Evolutionary conservation across 2,329 filamentous ascomycete species (phyloP).

Genomic region (Fusarium keratoplasticum): DNA sequence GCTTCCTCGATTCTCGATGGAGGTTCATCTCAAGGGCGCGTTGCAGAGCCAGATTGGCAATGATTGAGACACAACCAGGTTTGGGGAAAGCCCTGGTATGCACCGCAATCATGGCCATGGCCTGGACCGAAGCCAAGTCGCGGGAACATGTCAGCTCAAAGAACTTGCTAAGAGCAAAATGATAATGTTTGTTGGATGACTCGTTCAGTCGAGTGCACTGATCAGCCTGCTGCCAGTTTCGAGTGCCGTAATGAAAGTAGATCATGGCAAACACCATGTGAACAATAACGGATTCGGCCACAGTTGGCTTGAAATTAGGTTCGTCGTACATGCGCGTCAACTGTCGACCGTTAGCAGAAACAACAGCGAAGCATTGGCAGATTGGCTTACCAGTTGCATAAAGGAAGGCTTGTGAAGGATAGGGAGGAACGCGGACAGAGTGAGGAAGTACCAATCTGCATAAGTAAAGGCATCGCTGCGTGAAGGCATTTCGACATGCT

Average conservation of each 20-base stretch:
- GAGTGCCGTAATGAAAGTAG: constrained; percentile 79
- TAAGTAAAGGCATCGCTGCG: constrained; percentile 75
- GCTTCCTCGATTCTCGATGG: constrained; percentile 73
- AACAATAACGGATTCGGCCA: constrained; percentile 75
- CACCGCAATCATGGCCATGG: constrained; percentile 75
- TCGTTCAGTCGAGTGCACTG: constrained; percentile 68
- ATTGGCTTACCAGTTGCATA: constrained; percentile 69
- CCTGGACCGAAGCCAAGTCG: constrained; percentile 76
- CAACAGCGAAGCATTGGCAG: neutral
- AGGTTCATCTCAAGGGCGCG: constrained; percentile 81
- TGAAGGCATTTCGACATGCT: constrained; percentile 70
- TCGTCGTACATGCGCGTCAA: constrained; percentile 78
- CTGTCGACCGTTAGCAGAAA: constrained; percentile 50
- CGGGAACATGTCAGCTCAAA: constrained; percentile 72
- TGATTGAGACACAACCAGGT: constrained; percentile 78
- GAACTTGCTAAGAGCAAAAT: constrained; percentile 77
- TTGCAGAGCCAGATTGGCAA: constrained; percentile 73
- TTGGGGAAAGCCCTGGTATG: constrained; percentile 84
- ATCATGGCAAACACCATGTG: constrained; percentile 86
- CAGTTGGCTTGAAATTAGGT: constrained; percentile 68
- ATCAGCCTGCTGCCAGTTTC: constrained; percentile 70
- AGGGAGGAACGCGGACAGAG: constrained; percentile 78
- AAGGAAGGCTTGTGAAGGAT: constrained; percentile 82
- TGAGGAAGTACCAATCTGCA: constrained; percentile 80
- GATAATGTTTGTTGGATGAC: constrained; percentile 81